Conservation (phyloP, 2,329 filamentous ascomycete genomes). For the Pseudonectria foliicola region DNA sequence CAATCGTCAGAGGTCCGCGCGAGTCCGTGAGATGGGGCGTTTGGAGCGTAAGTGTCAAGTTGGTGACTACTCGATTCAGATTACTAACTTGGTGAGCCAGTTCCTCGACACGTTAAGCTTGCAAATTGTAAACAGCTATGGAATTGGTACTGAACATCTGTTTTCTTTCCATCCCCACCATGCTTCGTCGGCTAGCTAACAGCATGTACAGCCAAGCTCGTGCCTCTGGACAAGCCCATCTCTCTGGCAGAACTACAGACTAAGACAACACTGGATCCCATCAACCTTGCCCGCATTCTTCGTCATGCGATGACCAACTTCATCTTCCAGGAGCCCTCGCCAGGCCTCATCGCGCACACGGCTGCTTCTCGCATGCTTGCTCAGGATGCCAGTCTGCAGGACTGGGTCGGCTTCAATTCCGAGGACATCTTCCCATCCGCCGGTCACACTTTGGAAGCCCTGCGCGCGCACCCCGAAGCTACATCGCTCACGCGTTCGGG, state of each 20-base stretch:
- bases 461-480: constrained; percentile 39
- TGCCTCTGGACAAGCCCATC: constrained; percentile 40
- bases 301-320: constrained; percentile 52
- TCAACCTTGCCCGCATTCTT: constrained; percentile 44
- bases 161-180: background rate
- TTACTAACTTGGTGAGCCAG: constrained; percentile 23
- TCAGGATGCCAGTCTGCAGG: constrained; percentile 39
- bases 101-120: constrained; percentile 44
- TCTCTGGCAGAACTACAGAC: constrained; percentile 37
- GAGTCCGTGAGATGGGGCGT: constrained; percentile 45
- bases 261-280: constrained; percentile 38
- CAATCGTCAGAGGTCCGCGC: constrained; percentile 41
- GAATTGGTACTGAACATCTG: constrained; percentile 32
- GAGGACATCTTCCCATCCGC: constrained; percentile 48
- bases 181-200: background rate
- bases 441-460: constrained; percentile 37
- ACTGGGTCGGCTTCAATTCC: constrained; percentile 49
- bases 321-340: constrained; percentile 46
- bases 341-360: constrained; percentile 47
- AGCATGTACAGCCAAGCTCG: constrained; percentile 37
- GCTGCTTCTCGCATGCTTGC: constrained; percentile 45
- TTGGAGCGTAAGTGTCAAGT: constrained; percentile 39
- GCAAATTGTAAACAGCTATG: constrained; percentile 43
- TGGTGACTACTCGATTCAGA: background rate
- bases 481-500: constrained; percentile 41